Evolutionary conservation across 2,329 filamentous ascomycete genomes (phyloP), one percentile per base, ranked within the genome.

Genomic region (Colletotrichum truncatum): DNA sequence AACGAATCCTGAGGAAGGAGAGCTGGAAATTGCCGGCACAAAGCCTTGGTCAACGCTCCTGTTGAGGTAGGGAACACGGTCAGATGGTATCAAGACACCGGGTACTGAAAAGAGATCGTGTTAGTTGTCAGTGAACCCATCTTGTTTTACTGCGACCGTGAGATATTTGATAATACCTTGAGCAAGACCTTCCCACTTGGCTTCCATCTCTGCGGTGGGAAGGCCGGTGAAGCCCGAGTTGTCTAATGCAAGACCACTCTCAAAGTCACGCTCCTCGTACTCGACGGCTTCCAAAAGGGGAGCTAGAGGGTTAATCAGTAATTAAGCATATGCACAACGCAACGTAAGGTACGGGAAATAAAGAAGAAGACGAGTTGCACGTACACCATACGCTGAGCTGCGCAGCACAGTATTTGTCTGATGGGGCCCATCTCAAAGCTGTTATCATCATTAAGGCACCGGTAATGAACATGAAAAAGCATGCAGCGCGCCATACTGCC

Each of bases 301-400:
- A 39, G 55, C 55, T 58, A 16, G 26, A 1, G 18, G 3, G 4
- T 21, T 23, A 10, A 30, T 49, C 4, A 49, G 43, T 39, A n/a
- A 4, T 7, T 11, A n/a, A 4, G 5, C 23, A 39, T n/a, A 32
- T 49, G 14, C 23, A 14, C 32, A 38, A 36, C 21, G 10, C 30
- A 25, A 14, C 14, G 21, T 9, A 2, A 26, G 16, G 12, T 38
- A 9, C 16, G 49, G n/a, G n/a, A 49, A 5, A 9, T n/a, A 18
- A 18, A 34, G 11, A 21, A 34, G 10, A 21, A 18, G 26, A 34
- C 11, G 4, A 38, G n/a, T 38, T 11, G 11, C 14, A 53, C 49
- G 36, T 58, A 58, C 55, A 58, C 55, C 55, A 58, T 6, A 58
- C 8, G n/a, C 55, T 49, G 2, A 58, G 55, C 23, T 51, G 30